These are phyloP conservation scores for Zygoascus meyerae DNA, from an alignment of 1,139 yeast species.

Conservation along the genomic window DNA sequence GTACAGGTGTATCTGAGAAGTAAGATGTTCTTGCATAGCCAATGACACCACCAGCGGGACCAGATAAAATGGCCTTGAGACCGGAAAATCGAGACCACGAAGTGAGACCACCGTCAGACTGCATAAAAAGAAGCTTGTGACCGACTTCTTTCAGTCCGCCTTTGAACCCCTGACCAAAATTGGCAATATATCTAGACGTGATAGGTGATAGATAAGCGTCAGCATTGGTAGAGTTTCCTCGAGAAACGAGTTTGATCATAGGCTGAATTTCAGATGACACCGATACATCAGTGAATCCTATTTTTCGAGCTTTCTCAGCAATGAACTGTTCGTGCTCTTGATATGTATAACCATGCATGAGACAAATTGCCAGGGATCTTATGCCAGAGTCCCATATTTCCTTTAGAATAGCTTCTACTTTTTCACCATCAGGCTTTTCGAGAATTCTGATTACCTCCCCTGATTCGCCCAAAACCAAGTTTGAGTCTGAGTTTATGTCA, in stretches of 20 bases:
- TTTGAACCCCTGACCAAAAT: slow-evolving; percentile 56
- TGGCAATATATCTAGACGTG: slow-evolving; percentile 52
- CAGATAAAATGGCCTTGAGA: slow-evolving; percentile 46
- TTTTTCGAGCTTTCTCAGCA: slow-evolving; percentile 50
- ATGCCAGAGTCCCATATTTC: slow-evolving; percentile 50
- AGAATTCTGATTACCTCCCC: slow-evolving; percentile 59
- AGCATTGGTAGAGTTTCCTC: slow-evolving; percentile 69
- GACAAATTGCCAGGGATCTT: slow-evolving; percentile 59
- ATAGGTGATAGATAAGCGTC: slow-evolving; percentile 78
- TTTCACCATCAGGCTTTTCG: slow-evolving; percentile 42
- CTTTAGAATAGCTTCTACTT: slow-evolving; percentile 39
- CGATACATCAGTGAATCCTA: slow-evolving; percentile 61
- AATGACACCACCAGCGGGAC: slow-evolving; percentile 60
- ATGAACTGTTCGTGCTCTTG: slow-evolving; percentile 58
- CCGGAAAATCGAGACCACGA: slow-evolving; percentile 47
- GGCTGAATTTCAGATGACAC: slow-evolving; percentile 63
- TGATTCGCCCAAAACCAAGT: slow-evolving; percentile 48
- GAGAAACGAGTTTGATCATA: slow-evolving; percentile 63
- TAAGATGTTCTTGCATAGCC: slow-evolving; percentile 49
- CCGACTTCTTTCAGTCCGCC: slow-evolving; percentile 44
- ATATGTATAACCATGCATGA: slow-evolving; percentile 64
- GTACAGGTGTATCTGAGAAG: slow-evolving; percentile 27
- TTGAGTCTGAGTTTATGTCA: slow-evolving; percentile 29
- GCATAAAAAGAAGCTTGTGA: slow-evolving; percentile 49
- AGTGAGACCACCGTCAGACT: slow-evolving; percentile 53